Evolutionary conservation across 768 basidiomycete genomes (phyloP).

Genomic region (Lactarius indigo): DNA sequence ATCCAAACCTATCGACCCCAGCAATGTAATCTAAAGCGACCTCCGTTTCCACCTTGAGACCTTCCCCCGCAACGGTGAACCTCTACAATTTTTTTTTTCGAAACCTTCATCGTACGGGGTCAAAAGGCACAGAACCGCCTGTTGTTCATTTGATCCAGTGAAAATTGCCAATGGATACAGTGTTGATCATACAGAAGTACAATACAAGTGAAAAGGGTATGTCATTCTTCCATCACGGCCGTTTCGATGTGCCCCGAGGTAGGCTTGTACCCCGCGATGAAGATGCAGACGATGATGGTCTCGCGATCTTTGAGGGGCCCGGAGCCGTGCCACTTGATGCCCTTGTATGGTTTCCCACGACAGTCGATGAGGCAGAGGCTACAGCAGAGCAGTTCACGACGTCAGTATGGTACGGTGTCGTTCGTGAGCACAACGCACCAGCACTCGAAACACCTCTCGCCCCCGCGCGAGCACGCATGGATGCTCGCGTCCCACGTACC

Average conservation of each 20-base stretch:
- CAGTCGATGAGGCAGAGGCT: conserved; percentile 6
- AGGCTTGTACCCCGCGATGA: conserved; percentile 17
- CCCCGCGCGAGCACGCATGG: conserved; percentile 43
- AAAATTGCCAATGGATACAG: conserved; percentile 10
- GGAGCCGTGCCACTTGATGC: conserved; percentile 2
- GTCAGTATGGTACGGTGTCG: neutral
- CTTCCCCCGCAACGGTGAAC: too few species aligned
- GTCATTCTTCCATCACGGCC: conserved; percentile 6
- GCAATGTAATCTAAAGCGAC: too few species aligned
- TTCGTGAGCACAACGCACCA: conserved; percentile 7
- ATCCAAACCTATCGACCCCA: too few species aligned
- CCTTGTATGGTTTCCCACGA: conserved; percentile 3
- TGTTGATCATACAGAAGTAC: conserved; percentile 2
- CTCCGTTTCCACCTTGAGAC: too few species aligned
- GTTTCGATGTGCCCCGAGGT: conserved; percentile 14
- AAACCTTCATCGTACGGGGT: too few species aligned
- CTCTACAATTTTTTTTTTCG: too few species aligned
- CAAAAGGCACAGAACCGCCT: too few species aligned
- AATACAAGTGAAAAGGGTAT: conserved; percentile 10
- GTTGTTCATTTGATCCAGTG: neutral
- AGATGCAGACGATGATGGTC: conserved; percentile 18
- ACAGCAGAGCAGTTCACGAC: neutral
- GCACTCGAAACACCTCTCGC: conserved; percentile 17
- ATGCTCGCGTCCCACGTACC: conserved; percentile 68
- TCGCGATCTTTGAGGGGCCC: conserved; percentile 14